Percentiles rank a stretch among this genome's conserved stretches.
Evolutionary conservation across 495 filamentous ascomycete genomes (phyloP).

Genomic region (Aspergillus saccharolyticus): DNA sequence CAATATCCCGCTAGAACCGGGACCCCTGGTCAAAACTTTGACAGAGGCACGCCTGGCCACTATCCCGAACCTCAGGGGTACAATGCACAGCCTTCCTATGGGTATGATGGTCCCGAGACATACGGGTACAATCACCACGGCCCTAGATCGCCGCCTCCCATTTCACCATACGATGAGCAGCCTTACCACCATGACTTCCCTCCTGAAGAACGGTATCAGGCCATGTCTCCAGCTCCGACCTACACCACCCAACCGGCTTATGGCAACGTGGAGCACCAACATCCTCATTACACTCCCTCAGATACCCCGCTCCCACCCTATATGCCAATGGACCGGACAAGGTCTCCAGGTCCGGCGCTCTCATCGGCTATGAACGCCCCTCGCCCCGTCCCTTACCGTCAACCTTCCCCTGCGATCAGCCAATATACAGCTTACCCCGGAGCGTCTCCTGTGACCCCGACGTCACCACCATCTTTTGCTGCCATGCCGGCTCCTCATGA

Average conservation of each 20-base stretch:
- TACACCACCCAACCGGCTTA: conserved; percentile 23
- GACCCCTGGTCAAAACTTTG: background rate
- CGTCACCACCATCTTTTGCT: conserved; percentile 34
- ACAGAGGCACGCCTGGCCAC: conserved; percentile 6
- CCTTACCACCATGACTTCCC: conserved; percentile 24
- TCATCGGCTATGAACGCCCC: conserved; percentile 5
- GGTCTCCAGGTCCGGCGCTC: conserved; percentile 5
- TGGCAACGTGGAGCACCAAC: conserved; percentile 6
- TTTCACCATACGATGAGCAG: conserved; percentile 26
- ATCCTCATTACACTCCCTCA: conserved; percentile 5
- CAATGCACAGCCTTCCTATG: conserved; percentile 18
- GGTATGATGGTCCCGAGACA: conserved; percentile 12
- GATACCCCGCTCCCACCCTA: background rate
- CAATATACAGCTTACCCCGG: conserved; percentile 21
- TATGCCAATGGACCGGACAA: background rate
- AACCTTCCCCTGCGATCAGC: conserved; percentile 22
- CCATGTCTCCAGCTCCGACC: conserved; percentile 20
- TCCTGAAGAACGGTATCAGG: conserved; percentile 14
- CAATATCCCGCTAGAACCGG: background rate
- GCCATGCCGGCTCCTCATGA: conserved; percentile 21
- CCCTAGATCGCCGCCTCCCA: conserved; percentile 16
- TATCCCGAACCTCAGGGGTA: conserved; percentile 11
- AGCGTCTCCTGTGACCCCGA: conserved; percentile 26
- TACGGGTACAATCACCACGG: conserved; percentile 21
- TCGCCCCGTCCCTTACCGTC: conserved; percentile 24